Conservation (phyloP, 2,329 filamentous ascomycete genomes). For the Calonectria henricotiae region DNA sequence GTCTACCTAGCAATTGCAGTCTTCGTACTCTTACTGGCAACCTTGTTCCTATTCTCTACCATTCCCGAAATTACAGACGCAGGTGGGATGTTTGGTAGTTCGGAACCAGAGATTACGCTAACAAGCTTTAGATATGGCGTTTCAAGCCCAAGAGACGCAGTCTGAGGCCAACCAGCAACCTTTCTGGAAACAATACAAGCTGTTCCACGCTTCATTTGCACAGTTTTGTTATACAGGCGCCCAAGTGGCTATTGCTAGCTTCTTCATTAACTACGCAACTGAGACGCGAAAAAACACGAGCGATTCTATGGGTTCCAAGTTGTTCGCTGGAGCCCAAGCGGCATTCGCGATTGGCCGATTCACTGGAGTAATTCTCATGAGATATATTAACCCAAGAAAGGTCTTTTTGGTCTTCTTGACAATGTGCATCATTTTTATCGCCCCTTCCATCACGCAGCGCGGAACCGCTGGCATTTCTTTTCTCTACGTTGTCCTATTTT, state of each 20-base stretch:
- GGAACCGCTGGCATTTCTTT: slow-evolving; percentile 71
- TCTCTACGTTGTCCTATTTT: slow-evolving; percentile 82
- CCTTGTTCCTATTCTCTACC: slow-evolving; percentile 77
- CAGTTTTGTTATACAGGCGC: slow-evolving; percentile 87
- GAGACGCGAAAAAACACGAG: slow-evolving; percentile 71
- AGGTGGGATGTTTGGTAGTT: slow-evolving; percentile 48
- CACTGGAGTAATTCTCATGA: slow-evolving; percentile 78
- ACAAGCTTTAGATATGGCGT: slow-evolving; percentile 71
- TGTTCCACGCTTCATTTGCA: slow-evolving; percentile 83
- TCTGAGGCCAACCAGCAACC: slow-evolving; percentile 73
- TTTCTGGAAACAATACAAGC: slow-evolving; percentile 79
- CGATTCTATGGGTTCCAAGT: slow-evolving; percentile 72
- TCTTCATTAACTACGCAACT: slow-evolving; percentile 83
- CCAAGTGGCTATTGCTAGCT: slow-evolving; percentile 77
- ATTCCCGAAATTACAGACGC: slow-evolving; percentile 80
- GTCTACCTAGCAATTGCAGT: slow-evolving; percentile 82
- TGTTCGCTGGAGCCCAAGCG: slow-evolving; percentile 83
- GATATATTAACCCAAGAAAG: slow-evolving; percentile 75
- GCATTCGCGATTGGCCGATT: slow-evolving; percentile 83
- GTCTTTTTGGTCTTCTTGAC: slow-evolving; percentile 79
- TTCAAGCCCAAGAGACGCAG: slow-evolving; percentile 72
- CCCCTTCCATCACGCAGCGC: slow-evolving; percentile 64
- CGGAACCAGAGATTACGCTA: not conserved
- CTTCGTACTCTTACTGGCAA: slow-evolving; percentile 79
- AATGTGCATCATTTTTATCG: slow-evolving; percentile 76